Base-by-base conservation (phyloP, 257 asterid species). In the Nemophila menziesii region DNA sequence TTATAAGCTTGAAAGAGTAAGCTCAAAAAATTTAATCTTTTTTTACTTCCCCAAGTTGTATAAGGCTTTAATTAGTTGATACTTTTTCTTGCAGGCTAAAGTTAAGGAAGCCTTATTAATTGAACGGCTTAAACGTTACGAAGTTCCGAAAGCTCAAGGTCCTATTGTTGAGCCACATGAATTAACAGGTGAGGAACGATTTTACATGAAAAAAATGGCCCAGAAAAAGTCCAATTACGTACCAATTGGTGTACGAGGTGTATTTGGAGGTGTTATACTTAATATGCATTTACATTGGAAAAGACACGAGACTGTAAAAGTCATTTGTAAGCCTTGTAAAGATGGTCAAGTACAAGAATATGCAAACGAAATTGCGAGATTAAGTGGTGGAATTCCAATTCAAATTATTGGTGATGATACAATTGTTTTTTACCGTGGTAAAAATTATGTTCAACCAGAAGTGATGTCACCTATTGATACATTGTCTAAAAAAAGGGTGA, bases 211-310 rank as follows among this genome's bases (percentile, higher is more conserved):
- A 66, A 89, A 73, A 55, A 84, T 84, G 97, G 93, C 92, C 14
- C 95, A 89, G 60, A 89, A 89, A 53, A 60, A 78, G 71, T 73
- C 94, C 12, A 89, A 84, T 67, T 80, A 84, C 60, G 93, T 74
- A n/a, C 94, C 95, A n/a, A 64, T 89, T 51, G 94, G 97, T 39
- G 70, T 82, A 72, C 67, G 95, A 70, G 97, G 97, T 43, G 52
- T 89, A 33, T 89, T 80, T 54, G 95, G 97, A 20, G 97, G 97
- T 50, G 95, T 89, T 17, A 84, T 89, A 57, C 95, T 89, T 46
- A 89, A 89, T 54, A 80, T 89, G 97, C 97, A 89, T 68, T 56
- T 89, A 72, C 95, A 89, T 40, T 89, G 97, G 95, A 89, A 89
- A 79, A 89, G 73, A 61, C 97, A 89, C 14, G 97, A 89, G 70